phyloP scores from a whole-genome alignment of 2,329 filamentous ascomycete genomes.

The Hypoxylon sp. region DNA sequence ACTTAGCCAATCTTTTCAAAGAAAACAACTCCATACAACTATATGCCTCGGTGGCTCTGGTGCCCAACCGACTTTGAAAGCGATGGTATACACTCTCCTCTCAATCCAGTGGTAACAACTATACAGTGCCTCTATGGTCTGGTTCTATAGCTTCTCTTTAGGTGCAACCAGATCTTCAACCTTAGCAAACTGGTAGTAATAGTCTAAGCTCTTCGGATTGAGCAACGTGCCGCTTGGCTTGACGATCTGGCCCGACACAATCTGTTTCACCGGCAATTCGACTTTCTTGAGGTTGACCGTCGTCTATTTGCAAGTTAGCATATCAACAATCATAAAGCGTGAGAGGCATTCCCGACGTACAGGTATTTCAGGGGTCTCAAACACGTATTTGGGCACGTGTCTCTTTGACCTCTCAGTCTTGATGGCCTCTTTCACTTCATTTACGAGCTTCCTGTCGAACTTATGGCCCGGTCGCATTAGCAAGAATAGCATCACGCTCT shows the following conservation, averaged over 20 bases:
- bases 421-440: constrained; percentile 75
- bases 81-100: not conserved
- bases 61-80: not conserved
- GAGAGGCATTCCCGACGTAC: constrained; percentile 62
- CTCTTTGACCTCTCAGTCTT: constrained; percentile 75
- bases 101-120: not conserved
- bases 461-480: constrained; percentile 69
- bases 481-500: constrained; percentile 69
- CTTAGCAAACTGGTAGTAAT: constrained; percentile 83
- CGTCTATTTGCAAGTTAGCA: constrained; percentile 64
- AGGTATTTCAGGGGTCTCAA: constrained; percentile 85
- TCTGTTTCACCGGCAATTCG: constrained; percentile 86
- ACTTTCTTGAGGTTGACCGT: constrained; percentile 91
- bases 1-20: too few species aligned
- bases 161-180: constrained; percentile 71
- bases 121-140: not conserved
- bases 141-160: constrained; percentile 64
- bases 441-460: constrained; percentile 70
- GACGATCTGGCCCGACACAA: constrained; percentile 80
- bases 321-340: not conserved
- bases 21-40: not conserved
- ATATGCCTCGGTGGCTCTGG: not conserved
- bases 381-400: constrained; percentile 84
- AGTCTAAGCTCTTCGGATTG: constrained; percentile 82
- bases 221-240: constrained; percentile 82